phyloP scores from a whole-genome alignment of 345 rosid species.

The Clarkia xantiana region DNA sequence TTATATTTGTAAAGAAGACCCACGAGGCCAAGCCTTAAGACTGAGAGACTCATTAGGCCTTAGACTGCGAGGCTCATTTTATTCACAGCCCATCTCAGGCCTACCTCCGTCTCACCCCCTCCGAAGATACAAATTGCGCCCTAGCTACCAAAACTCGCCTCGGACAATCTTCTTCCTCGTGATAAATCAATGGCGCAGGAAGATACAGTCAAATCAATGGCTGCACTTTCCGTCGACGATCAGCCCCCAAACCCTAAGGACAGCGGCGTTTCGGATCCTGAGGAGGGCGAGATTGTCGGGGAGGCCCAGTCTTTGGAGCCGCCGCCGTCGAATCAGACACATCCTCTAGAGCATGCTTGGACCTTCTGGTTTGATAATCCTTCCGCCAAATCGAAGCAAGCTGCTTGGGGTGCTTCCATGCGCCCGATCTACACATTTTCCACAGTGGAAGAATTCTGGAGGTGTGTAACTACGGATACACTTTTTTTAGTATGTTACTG shows the following conservation, averaged over 20 bases:
- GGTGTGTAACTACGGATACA: conserved; percentile 19
- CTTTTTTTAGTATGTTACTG: background rate
- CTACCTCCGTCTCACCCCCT: too few species aligned
- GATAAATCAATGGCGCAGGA: conserved; percentile 10
- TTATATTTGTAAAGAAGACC: too few species aligned
- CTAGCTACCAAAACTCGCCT: too few species aligned
- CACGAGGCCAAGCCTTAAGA: too few species aligned
- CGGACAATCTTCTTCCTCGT: too few species aligned
- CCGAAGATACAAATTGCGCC: too few species aligned
- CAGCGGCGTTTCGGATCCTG: conserved; percentile 3
- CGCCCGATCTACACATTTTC: conserved; percentile 57
- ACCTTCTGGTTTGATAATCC: conserved; percentile 88
- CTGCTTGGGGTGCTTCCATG: conserved; percentile 66
- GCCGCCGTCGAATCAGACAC: conserved; percentile 4
- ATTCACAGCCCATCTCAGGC: too few species aligned
- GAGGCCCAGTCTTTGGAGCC: conserved; percentile 1
- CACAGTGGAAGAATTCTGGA: conserved; percentile 72
- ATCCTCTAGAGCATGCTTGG: conserved; percentile 55
- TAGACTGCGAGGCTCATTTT: too few species aligned
- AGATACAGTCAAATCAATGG: conserved; percentile 3
- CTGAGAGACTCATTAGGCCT: too few species aligned
- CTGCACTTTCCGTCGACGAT: background rate
- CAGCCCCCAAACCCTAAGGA: background rate
- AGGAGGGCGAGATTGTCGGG: conserved; percentile 10
- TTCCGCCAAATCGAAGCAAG: conserved; percentile 36